Evolutionary conservation across 176 grass and related monocot species (phyloP), one percentile per base, ranked within the genome.

Genomic region (Oryza rufipogon): DNA sequence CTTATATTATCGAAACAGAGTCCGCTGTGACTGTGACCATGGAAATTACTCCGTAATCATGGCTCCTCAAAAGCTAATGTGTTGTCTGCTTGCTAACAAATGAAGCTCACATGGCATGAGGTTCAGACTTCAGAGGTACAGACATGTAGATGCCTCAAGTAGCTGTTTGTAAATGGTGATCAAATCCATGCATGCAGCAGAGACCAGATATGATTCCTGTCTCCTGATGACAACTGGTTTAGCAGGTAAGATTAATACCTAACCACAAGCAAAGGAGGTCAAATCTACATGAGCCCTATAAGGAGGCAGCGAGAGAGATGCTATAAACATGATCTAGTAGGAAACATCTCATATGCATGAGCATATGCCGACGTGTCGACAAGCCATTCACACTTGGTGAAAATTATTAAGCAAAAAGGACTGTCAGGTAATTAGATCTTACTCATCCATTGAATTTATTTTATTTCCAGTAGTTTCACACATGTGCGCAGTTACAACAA

Each of bases 221-320:
- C 67, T 66, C 56, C 11, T 73, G 70, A 64, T 73, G 76, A 73
- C 58, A 73, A 46, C 58, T 86, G 64, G 70, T 38, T 61, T 80
- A 64, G 17, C 81, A 74, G 68, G 75, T 64, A 42, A 63, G 64
- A 46, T 78, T 74, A 74, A 69, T 70, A 44, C 16, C 58, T 48
- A 17, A 23, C 11, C 49, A 45, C 39, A 68, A 70, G 70, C 82
- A 80, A 80, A 45, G n/a, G 49, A 80, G 82, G 77, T 89, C 82
- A 85, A 64, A 80, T 85, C 76, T 68, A 64, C 49, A 54, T 73
- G 68, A 83, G 80, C 58, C 58, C 75, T 66, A 32, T 39, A 7
- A 77, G 86, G 73, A 87, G 79, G 82, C 86, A 56, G 48, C 71
- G 79, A 70, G 67, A 81, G 71, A 11, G 51, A 83, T 11, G 52